Conservation (phyloP, 2,329 filamentous ascomycete genomes). For the Furcasterigmium furcatum region DNA sequence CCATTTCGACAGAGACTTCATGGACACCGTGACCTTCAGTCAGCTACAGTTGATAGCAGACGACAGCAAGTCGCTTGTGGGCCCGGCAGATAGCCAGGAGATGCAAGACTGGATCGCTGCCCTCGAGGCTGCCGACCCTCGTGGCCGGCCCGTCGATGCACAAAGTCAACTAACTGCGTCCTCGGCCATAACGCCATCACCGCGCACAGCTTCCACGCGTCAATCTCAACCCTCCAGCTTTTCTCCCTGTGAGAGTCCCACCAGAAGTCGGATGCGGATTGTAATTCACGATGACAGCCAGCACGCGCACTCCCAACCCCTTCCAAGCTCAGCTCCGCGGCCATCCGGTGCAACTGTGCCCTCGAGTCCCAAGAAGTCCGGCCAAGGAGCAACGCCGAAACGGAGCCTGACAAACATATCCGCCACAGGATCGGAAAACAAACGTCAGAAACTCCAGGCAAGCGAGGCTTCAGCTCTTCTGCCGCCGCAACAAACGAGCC, state of each 20-base stretch:
- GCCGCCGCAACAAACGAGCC: too few relatives aligned
- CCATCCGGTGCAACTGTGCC: too few relatives aligned
- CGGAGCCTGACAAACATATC: too few relatives aligned
- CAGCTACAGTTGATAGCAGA: conserved; percentile 67
- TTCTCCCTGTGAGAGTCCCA: not conserved
- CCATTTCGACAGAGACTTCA: conserved; percentile 69
- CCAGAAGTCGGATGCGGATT: not conserved
- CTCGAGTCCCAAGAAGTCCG: too few relatives aligned
- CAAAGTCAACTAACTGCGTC: conserved; percentile 42
- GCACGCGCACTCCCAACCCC: too few relatives aligned
- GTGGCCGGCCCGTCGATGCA: conserved; percentile 36
- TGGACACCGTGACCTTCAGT: conserved; percentile 65
- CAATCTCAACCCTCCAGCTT: conserved; percentile 6
- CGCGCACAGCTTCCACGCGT: conserved; percentile 2
- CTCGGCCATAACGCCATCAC: conserved; percentile 7
- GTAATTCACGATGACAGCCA: not conserved
- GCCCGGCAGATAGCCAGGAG: conserved; percentile 56
- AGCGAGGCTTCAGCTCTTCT: too few relatives aligned
- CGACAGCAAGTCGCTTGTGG: conserved; percentile 46
- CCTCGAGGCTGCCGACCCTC: conserved; percentile 53
- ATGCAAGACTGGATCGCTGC: conserved; percentile 57
- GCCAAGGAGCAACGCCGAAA: too few relatives aligned
- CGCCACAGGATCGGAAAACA: too few relatives aligned
- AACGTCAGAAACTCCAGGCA: too few relatives aligned
- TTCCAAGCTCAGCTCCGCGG: too few relatives aligned